phyloP scores from a whole-genome alignment of 2,329 filamentous ascomycete species.

The Sordariomycetes sp. region DNA sequence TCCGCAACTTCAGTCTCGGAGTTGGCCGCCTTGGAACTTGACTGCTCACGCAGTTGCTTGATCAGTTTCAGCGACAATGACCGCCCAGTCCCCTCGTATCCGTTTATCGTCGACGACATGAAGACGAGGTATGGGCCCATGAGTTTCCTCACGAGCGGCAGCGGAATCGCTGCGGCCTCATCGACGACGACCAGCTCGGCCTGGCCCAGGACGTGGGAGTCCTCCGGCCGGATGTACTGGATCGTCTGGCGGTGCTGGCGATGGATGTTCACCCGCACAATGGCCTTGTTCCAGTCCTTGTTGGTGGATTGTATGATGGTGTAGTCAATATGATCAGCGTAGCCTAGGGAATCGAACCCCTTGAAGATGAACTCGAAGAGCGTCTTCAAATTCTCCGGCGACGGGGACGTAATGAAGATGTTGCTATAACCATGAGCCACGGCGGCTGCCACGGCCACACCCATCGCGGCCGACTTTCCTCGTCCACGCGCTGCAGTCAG shows the following conservation, averaged over 20 bases:
- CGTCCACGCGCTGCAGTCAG: conserved; percentile 88
- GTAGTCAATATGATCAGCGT: conserved; percentile 93
- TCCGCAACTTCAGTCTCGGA: conserved; percentile 62
- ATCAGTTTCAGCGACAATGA: conserved; percentile 94
- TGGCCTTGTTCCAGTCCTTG: conserved; percentile 97
- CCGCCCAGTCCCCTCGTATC: conserved; percentile 92
- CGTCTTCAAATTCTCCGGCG: conserved; percentile 96
- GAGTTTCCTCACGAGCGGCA: conserved; percentile 84
- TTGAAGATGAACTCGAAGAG: conserved; percentile 98
- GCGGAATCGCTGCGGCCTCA: conserved; percentile 90
- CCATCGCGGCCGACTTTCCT: conserved; percentile 92
- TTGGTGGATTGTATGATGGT: conserved; percentile 98
- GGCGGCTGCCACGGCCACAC: conserved; percentile 87
- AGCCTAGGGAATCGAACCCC: conserved; percentile 88
- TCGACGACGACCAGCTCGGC: conserved; percentile 94
- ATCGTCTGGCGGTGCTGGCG: conserved; percentile 93
- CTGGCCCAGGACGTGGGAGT: conserved; percentile 88
- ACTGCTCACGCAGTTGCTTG: conserved; percentile 91
- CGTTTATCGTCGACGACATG: conserved; percentile 98
- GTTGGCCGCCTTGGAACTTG: conserved; percentile 45
- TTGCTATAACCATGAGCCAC: conserved; percentile 97
- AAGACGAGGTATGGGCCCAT: conserved; percentile 97
- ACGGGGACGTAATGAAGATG: conserved; percentile 97
- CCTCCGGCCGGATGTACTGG: conserved; percentile 95
- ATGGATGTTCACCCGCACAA: conserved; percentile 93